Evolutionary conservation across 78 protist species (phyloP), one percentile per base, ranked within the genome.

Genomic region (Emiliania huxleyi): DNA sequence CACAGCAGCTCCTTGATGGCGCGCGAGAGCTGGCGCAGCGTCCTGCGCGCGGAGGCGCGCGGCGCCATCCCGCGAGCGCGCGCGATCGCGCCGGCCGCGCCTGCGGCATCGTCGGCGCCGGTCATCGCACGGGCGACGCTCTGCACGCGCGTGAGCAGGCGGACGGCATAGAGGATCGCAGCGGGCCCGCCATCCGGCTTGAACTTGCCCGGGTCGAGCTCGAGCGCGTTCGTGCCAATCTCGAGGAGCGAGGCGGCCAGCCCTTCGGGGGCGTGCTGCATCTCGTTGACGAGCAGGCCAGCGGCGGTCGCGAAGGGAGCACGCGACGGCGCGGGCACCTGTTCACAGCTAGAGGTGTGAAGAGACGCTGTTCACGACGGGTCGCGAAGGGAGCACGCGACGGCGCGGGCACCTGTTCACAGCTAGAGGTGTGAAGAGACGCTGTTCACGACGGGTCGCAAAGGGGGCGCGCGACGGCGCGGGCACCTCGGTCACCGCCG

Each of bases 201-300:
- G 48, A 38, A 90, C 23, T 52, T 69, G 12, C 95, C 95, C 2
- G 91, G 23, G 87, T 93, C 93, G 52, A 88, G 85, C 55, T 93
- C 95, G 38, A 90, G 48, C 48, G 93, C 95, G 55, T 44, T 33
- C 71, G 2, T 0, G 26, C 46, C 35, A 35, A 83, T 11, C 23
- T 0, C 5, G 29, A 29, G 38, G 25, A 91, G 3, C 29, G 93
- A 18, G 22, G 3, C 26, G 55, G 73, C n/a, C 38, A 44, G 0
- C 23, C 18, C 45, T 2, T 29, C 69, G 35, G 93, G 93, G 2
- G 87, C 49, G 48, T 35, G 49, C 69, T 1, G 21, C 25, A 93
- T 91, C 87, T 93, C 95, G 75, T 93, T 38, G 92, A 93, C 69
- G 38, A 93, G 92, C 35, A 90, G 90, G 18, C 95, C 95, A 49